These are phyloP conservation scores for Dictyostelium citrinum DNA, from an alignment of 78 protist genomes.

Conservation along the genomic window DNA sequence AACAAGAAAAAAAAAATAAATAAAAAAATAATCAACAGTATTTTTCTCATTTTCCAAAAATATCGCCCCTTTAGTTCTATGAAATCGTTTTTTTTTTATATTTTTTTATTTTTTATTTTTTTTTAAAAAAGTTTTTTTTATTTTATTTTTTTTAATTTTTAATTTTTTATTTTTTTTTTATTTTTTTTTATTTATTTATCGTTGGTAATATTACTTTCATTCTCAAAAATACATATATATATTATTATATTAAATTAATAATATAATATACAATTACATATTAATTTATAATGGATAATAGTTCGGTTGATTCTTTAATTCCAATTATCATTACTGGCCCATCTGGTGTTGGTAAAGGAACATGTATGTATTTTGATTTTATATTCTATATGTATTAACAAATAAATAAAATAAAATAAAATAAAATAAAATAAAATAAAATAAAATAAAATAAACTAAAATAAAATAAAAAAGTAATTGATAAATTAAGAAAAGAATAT, in stretches of 20 bases:
- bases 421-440: not conserved
- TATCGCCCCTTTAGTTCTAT: no score
- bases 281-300: constrained; percentile 16
- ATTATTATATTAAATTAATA: no score
- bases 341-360: constrained; percentile 86
- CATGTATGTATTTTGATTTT: constrained; percentile 62
- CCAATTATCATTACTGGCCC: constrained; percentile 83
- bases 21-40: not conserved
- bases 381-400: not conserved
- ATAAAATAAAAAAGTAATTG: constrained; percentile 43
- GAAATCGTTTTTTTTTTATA: not conserved
- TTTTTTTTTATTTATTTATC: not conserved
- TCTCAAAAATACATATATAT: not conserved
- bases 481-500: constrained; percentile 62
- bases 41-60: not conserved
- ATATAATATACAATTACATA: no score
- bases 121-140: not conserved
- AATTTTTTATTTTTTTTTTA: not conserved
- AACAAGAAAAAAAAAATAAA: not conserved
- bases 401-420: not conserved
- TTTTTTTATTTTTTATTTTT: no score
- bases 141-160: not conserved
- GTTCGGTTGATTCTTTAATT: not conserved
- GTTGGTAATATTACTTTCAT: not conserved
- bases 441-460: not conserved